Percentiles rank a stretch among this genome's conserved stretches.
These are phyloP conservation scores for Isatis lusitanica DNA, from an alignment of 441 rosid species.

Conservation along the genomic window DNA sequence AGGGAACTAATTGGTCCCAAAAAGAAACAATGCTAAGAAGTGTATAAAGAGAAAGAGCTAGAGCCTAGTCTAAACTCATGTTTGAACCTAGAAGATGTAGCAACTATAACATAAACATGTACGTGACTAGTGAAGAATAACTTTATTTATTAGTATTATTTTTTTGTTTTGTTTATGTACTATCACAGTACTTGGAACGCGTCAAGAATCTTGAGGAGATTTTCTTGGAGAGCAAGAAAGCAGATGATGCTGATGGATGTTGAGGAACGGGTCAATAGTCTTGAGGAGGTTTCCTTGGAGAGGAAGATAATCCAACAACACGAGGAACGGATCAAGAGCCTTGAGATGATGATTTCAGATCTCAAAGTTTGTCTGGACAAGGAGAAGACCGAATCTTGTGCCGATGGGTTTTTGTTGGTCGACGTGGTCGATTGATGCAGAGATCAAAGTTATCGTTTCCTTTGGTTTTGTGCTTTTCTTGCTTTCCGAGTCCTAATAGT, in stretches of 20 bases:
- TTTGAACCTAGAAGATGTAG: not conserved
- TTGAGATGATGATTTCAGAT: not conserved
- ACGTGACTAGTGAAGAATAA: not conserved
- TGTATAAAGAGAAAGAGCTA: not conserved
- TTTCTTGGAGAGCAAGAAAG: not conserved
- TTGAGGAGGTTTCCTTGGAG: not conserved
- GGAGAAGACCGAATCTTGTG: not conserved
- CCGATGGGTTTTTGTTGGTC: not conserved
- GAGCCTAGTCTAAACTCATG: not conserved
- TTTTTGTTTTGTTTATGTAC: not conserved
- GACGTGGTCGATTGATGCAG: not conserved
- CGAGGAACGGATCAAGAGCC: not conserved
- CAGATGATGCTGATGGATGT: not conserved
- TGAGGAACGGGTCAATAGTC: not conserved
- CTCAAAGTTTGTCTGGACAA: not conserved
- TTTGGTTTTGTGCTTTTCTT: not conserved
- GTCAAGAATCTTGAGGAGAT: not conserved
- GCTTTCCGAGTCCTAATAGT: not conserved
- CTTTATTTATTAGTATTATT: too few species aligned
- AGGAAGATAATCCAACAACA: not conserved
- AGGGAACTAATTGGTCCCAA: too few species aligned
- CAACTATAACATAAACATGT: not conserved
- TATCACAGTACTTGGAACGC: not conserved
- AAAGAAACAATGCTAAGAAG: not conserved
- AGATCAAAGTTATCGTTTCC: not conserved